Percentiles rank a stretch among this genome's conserved stretches.
phyloP scores from a whole-genome alignment of 805 yeast genomes.

The Clavispora phyllophila region DNA sequence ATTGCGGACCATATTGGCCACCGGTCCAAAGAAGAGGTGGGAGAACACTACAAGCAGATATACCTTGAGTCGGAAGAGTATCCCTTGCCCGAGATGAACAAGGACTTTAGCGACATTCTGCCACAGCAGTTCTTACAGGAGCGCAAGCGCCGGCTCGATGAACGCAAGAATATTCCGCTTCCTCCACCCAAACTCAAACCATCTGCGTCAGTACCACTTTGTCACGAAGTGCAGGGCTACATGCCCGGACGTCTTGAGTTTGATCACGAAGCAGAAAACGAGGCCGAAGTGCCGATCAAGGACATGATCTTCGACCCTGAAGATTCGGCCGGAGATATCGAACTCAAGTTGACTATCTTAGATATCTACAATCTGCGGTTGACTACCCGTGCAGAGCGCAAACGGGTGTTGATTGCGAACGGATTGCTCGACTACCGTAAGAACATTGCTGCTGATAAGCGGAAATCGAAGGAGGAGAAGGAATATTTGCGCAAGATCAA shows the following conservation, averaged over 20 bases:
- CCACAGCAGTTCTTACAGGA: slow-evolving; percentile 65
- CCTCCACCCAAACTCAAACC: slow-evolving; percentile 85
- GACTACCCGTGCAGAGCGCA: slow-evolving; percentile 89
- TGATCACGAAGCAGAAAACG: slow-evolving; percentile 94
- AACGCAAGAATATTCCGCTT: slow-evolving; percentile 63
- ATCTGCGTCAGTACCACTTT: slow-evolving; percentile 87
- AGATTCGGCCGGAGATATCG: slow-evolving; percentile 82
- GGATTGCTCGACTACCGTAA: slow-evolving; percentile 78
- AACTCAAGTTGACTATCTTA: slow-evolving; percentile 78
- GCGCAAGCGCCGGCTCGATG: slow-evolving; percentile 68
- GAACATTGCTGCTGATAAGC: slow-evolving; percentile 77
- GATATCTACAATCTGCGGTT: slow-evolving; percentile 87
- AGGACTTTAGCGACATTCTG: slow-evolving; percentile 54
- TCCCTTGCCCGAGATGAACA: slow-evolving; percentile 85
- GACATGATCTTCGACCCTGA: slow-evolving; percentile 96
- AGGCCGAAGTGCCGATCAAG: slow-evolving; percentile 89
- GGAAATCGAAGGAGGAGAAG: slow-evolving; percentile 82
- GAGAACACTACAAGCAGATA: slow-evolving; percentile 67
- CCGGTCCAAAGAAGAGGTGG: slow-evolving; percentile 87
- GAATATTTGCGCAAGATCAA: slow-evolving; percentile 72
- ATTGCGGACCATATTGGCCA: slow-evolving; percentile 95
- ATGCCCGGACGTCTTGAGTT: slow-evolving; percentile 99
- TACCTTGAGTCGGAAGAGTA: slow-evolving; percentile 68
- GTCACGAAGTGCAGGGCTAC: slow-evolving; percentile 95
- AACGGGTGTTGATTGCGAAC: slow-evolving; percentile 74